These are phyloP conservation scores for Penicillium coffeae DNA, from an alignment of 495 filamentous ascomycete species.

Conservation along the genomic window DNA sequence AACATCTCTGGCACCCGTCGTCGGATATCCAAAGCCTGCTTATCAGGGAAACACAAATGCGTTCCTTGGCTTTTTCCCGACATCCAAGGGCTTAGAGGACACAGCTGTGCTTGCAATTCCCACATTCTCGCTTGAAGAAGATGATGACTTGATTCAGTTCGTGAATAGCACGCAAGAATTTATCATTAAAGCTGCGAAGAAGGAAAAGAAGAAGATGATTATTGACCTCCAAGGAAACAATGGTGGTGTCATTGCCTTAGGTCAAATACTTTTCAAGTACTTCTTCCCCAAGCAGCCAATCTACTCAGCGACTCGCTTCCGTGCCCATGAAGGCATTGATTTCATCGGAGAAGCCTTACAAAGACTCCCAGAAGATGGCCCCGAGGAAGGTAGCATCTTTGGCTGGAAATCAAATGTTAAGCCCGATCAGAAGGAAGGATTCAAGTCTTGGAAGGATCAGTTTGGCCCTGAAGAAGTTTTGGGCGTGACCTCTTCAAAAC, in stretches of 20 bases:
- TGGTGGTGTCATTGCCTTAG: constrained; percentile 39
- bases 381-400: neutral
- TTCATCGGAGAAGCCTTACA: constrained; percentile 31
- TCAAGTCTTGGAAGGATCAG: constrained; percentile 48
- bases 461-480: constrained; percentile 36
- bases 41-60: constrained; percentile 3
- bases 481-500: constrained; percentile 42
- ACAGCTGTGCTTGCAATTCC: constrained; percentile 48
- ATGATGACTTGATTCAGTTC: constrained; percentile 31
- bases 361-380: neutral
- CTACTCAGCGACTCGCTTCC: constrained; percentile 41
- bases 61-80: constrained; percentile 41
- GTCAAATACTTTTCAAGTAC: constrained; percentile 47
- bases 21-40: constrained; percentile 8
- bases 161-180: constrained; percentile 37
- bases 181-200: constrained; percentile 29
- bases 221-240: constrained; percentile 50
- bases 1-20: neutral
- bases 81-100: constrained; percentile 14
- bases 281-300: constrained; percentile 48
- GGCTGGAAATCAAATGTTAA: neutral
- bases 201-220: constrained; percentile 41
- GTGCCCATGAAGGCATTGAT: constrained; percentile 38
- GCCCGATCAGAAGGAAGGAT: constrained; percentile 31
- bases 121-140: constrained; percentile 41